phyloP scores from a whole-genome alignment of 108 stramenopile species.

The Cylindrotheca closterium region DNA sequence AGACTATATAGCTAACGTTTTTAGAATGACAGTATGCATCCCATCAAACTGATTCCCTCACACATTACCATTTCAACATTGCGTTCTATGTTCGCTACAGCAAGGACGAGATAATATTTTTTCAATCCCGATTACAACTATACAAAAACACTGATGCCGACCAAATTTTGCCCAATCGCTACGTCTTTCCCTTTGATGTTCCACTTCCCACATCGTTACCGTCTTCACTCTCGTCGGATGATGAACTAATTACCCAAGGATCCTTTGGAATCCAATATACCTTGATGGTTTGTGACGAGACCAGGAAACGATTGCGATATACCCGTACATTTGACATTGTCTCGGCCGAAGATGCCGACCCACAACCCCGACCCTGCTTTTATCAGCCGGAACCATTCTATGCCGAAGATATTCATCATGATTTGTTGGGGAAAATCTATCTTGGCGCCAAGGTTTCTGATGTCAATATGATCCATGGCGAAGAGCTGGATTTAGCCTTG shows the following conservation, averaged over 20 bases:
- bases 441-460: slow-evolving; percentile 29
- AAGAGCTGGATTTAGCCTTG: slow-evolving; percentile 22
- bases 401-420: slow-evolving; percentile 12
- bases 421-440: slow-evolving; percentile 12
- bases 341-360: background rate
- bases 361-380: slow-evolving; percentile 18
- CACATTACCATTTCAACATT: too few species aligned
- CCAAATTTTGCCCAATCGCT: background rate
- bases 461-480: slow-evolving; percentile 26
- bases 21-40: too few species aligned
- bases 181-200: slow-evolving; percentile 20
- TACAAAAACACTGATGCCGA: background rate
- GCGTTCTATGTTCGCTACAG: background rate
- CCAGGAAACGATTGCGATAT: slow-evolving; percentile 5
- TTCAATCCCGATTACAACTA: slow-evolving; percentile 2
- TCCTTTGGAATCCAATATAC: slow-evolving; percentile 19
- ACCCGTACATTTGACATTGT: slow-evolving; percentile 9
- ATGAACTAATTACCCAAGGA: slow-evolving; percentile 5
- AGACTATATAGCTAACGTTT: background rate
- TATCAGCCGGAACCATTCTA: slow-evolving; percentile 18
- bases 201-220: slow-evolving; percentile 18
- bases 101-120: slow-evolving; percentile 7
- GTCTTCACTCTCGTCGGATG: slow-evolving; percentile 2
- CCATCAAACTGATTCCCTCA: background rate
- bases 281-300: slow-evolving; percentile 1